phyloP scores from a whole-genome alignment of 148 eudicot species.

The Bassia scoparia region DNA sequence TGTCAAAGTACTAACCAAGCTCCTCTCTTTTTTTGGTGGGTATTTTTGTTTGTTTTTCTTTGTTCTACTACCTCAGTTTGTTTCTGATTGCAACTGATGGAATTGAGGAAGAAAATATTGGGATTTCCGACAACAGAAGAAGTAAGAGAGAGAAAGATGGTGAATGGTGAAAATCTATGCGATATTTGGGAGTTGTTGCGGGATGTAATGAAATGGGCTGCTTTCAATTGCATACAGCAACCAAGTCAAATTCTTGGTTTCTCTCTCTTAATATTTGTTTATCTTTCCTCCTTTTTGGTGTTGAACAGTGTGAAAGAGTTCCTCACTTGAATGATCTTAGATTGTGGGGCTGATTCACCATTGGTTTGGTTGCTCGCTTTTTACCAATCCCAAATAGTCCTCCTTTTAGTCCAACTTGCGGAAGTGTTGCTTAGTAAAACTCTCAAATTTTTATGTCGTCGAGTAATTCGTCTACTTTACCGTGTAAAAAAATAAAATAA shows the following conservation, averaged over 20 bases:
- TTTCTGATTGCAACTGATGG: background rate
- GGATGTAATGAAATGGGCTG: background rate
- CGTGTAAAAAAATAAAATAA: too few species aligned
- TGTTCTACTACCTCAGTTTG: background rate
- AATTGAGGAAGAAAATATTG: background rate
- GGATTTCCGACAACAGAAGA: background rate
- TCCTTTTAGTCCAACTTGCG: background rate
- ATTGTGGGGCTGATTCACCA: constrained; percentile 4
- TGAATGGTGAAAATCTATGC: constrained; percentile 4
- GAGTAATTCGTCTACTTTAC: too few species aligned
- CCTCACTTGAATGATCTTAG: constrained; percentile 17
- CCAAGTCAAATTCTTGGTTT: constrained; percentile 22
- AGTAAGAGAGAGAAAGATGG: constrained; percentile 4
- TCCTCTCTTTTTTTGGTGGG: background rate
- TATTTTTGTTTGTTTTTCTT: background rate
- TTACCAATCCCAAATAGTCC: constrained; percentile 4
- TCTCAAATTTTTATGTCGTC: too few species aligned
- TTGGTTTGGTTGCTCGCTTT: background rate
- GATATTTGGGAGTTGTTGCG: constrained; percentile 9
- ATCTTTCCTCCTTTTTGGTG: background rate
- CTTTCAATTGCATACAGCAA: background rate
- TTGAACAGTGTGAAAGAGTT: constrained; percentile 2
- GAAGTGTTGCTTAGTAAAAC: too few species aligned
- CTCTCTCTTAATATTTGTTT: background rate
- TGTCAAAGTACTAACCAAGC: constrained; percentile 8